Evolutionary conservation across 768 basidiomycete genomes (phyloP), one percentile per base, ranked within the genome.

Genomic region (Lactarius evosmus): DNA sequence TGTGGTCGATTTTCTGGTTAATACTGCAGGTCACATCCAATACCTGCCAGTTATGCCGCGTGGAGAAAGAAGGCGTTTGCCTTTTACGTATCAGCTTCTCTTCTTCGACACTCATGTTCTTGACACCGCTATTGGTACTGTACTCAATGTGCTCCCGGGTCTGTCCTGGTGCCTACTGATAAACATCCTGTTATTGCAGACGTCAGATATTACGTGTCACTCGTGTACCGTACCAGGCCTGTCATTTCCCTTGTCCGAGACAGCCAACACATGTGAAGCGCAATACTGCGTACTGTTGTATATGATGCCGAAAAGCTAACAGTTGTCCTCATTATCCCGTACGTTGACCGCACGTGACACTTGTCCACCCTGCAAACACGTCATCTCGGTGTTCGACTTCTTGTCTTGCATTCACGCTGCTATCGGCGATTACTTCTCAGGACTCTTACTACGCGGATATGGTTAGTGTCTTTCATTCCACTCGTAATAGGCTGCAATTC

Each of bases 401-500:
- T 16, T 29, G 50, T 17, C 27, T 27, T 51, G 27, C 25, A 51
- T 46, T 46, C 6, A 22, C 9, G 44, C 44, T 12, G 22, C 7
- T 51, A 29, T 51, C 49, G 49, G 49, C 25, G 29, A 44, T 68
- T 78, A 79, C 74, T 0, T 71, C 75, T 57, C 85, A 88, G 67
- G 84, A 86, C 69, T 80, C 84, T 60, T 82, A 81, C 65, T 82
- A 83, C 67, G 78, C 85, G 2, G 81, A 83, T 63, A 84, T 81
- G 36, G 41, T 11, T 22, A 67, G 30, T 46, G 4, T 17, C 52
- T n/a, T 7, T n/a, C 29, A 12, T 33, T 14, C 57, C 27, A 2
- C 0, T 38, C 19, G 16, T 19, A 3, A 29, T 40, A 22, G 19
- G 53, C 25, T 30, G 33, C 16, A 60, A 71, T 72, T 22, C 17